Conservation (phyloP, 139 green algal species). For the Closterium sp. region DNA sequence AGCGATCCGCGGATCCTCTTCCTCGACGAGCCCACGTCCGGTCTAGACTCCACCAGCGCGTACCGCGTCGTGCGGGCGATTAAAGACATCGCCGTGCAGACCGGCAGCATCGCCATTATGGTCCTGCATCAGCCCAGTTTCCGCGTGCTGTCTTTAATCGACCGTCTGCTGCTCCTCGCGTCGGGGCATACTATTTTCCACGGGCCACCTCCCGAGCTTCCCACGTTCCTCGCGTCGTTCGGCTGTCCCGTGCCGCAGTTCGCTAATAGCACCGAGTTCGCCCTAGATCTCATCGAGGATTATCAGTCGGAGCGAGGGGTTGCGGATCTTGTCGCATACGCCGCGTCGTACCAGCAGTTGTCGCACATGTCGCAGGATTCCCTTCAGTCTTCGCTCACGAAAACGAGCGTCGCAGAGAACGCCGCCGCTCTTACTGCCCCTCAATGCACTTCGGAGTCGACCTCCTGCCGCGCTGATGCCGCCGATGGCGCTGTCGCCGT, state of each 20-base stretch:
- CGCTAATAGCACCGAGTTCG: constrained; percentile 44
- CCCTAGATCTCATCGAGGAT: constrained; percentile 36
- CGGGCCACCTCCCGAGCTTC: constrained; percentile 14
- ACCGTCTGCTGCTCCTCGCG: constrained; percentile 32
- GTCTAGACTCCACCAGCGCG: constrained; percentile 66
- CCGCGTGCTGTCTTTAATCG: constrained; percentile 28
- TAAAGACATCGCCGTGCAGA: constrained; percentile 35
- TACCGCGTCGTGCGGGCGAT: constrained; percentile 59
- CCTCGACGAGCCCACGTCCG: constrained; percentile 82
- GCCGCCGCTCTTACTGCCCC: neutral
- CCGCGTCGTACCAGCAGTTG: neutral
- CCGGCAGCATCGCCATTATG: constrained; percentile 74
- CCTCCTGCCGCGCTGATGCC: neutral
- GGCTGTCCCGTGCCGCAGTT: constrained; percentile 37
- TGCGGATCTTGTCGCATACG: neutral
- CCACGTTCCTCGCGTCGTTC: constrained; percentile 49
- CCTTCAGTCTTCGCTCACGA: neutral
- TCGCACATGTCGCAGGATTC: neutral
- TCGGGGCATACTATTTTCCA: constrained; percentile 57
- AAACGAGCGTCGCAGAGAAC: neutral
- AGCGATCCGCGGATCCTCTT: constrained; percentile 74
- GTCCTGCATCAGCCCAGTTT: constrained; percentile 92
- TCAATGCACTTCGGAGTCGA: neutral
- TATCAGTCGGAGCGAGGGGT: neutral
- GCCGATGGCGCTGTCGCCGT: neutral